Evolutionary conservation across 164 flowering plant species (phyloP).

Genomic region (Kingdonia uniflora): DNA sequence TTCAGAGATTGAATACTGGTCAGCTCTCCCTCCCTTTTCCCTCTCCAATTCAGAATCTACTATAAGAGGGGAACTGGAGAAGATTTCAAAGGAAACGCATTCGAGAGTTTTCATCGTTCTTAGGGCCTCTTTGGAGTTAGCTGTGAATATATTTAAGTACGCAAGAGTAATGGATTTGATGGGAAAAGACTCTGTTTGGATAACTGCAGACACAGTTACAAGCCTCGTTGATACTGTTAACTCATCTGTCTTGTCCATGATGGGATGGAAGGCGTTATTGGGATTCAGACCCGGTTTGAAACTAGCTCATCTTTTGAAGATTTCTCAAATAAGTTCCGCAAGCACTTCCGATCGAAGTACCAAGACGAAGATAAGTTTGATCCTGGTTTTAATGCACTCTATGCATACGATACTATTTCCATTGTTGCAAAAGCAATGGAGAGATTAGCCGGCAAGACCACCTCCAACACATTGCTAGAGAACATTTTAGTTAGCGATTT

Average conservation of each 20-base stretch:
- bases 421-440: constrained; percentile 9
- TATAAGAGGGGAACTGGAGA: constrained; percentile 7
- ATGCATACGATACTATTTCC: constrained; percentile 18
- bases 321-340: constrained; percentile 9
- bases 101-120: constrained; percentile 21
- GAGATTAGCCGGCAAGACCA: neutral
- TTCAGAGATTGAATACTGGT: constrained; percentile 12
- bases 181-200: constrained; percentile 14
- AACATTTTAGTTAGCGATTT: constrained; percentile 8
- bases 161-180: constrained; percentile 22
- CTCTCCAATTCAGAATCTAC: constrained; percentile 10
- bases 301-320: neutral
- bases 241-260: constrained; percentile 11
- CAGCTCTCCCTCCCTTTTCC: constrained; percentile 11
- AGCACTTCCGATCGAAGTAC: constrained; percentile 7
- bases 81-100: constrained; percentile 2
- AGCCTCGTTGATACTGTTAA: constrained; percentile 5
- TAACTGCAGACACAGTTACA: constrained; percentile 8
- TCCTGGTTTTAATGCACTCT: constrained; percentile 14
- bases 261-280: constrained; percentile 20
- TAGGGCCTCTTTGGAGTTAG: constrained; percentile 9
- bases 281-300: constrained; percentile 10
- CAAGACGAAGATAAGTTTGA: constrained; percentile 15
- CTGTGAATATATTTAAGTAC: constrained; percentile 11
- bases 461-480: neutral